phyloP scores from a whole-genome alignment of 2,329 filamentous ascomycete species.

The Trematosphaeria pertusa region DNA sequence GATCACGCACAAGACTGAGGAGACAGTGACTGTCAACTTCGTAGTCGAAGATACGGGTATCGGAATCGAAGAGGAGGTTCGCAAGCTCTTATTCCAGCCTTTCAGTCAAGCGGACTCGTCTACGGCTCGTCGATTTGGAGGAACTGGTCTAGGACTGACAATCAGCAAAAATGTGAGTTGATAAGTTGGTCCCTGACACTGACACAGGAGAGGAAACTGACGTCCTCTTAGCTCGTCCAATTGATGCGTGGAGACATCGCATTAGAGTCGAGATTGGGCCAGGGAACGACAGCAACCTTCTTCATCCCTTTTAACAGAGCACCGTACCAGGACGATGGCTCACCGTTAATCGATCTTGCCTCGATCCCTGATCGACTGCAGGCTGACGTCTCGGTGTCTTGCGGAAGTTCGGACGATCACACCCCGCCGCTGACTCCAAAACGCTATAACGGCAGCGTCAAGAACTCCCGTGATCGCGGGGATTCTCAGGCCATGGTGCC shows the following conservation, averaged over 20 bases:
- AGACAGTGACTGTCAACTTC: slow-evolving; percentile 73
- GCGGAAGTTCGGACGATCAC: slow-evolving; percentile 69
- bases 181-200: too few species aligned
- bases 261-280: slow-evolving; percentile 70
- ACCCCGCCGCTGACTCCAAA: slow-evolving; percentile 52
- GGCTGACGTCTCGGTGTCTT: slow-evolving; percentile 64
- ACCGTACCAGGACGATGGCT: slow-evolving; percentile 58
- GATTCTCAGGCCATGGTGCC: slow-evolving; percentile 21
- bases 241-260: slow-evolving; percentile 80
- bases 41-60: slow-evolving; percentile 80
- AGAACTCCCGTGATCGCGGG: slow-evolving; percentile 8
- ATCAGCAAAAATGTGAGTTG: slow-evolving; percentile 74
- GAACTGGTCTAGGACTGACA: slow-evolving; percentile 78
- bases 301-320: slow-evolving; percentile 79
- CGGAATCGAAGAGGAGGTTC: slow-evolving; percentile 79
- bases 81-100: slow-evolving; percentile 75
- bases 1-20: slow-evolving; percentile 68
- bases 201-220: background rate
- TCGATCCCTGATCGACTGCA: slow-evolving; percentile 71
- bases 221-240: slow-evolving; percentile 62
- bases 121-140: slow-evolving; percentile 78
- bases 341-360: slow-evolving; percentile 66
- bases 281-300: slow-evolving; percentile 77
- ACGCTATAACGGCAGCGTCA: slow-evolving; percentile 26
- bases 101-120: slow-evolving; percentile 85